These are phyloP conservation scores for Friedmanniomyces simplex DNA, from an alignment of 495 filamentous ascomycete species.

Conservation along the genomic window DNA sequence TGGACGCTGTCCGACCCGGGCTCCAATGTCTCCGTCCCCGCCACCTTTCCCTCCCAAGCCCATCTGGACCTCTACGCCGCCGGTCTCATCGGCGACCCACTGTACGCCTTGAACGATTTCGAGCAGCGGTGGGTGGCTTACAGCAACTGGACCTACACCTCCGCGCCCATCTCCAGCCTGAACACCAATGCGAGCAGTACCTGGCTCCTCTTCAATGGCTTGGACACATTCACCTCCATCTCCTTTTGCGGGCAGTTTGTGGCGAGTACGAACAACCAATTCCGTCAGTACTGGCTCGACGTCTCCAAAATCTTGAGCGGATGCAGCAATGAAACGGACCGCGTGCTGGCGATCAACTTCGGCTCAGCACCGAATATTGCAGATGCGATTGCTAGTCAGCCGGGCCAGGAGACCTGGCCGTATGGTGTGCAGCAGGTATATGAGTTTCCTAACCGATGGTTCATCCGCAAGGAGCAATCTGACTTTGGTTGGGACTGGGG, in stretches of 20 bases:
- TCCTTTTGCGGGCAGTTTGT: constrained; percentile 49
- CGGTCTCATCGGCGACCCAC: constrained; percentile 29
- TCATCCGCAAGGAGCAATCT: constrained; percentile 58
- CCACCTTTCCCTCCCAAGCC: constrained; percentile 44
- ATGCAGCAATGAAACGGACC: constrained; percentile 33
- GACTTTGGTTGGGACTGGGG: constrained; percentile 70
- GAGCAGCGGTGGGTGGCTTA: constrained; percentile 50
- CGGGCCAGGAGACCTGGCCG: constrained; percentile 32
- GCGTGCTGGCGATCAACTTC: constrained; percentile 43
- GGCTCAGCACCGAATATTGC: constrained; percentile 46
- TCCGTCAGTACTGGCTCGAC: constrained; percentile 61
- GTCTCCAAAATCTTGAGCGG: constrained; percentile 41
- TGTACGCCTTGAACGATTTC: constrained; percentile 51
- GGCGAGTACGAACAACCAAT: constrained; percentile 61
- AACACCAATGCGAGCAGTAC: constrained; percentile 26
- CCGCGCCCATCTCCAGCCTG: constrained; percentile 39
- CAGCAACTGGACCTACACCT: constrained; percentile 57
- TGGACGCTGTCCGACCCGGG: constrained; percentile 4
- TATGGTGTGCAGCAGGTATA: constrained; percentile 28
- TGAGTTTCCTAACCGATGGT: constrained; percentile 47
- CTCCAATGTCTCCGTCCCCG: constrained; percentile 1
- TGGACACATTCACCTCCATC: constrained; percentile 57
- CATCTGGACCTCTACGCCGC: constrained; percentile 51
- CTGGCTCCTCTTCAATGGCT: constrained; percentile 45
- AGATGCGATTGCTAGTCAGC: constrained; percentile 43